Base-by-base conservation (phyloP, 2,329 filamentous ascomycete genomes). In the Zopfia rhizophila region DNA sequence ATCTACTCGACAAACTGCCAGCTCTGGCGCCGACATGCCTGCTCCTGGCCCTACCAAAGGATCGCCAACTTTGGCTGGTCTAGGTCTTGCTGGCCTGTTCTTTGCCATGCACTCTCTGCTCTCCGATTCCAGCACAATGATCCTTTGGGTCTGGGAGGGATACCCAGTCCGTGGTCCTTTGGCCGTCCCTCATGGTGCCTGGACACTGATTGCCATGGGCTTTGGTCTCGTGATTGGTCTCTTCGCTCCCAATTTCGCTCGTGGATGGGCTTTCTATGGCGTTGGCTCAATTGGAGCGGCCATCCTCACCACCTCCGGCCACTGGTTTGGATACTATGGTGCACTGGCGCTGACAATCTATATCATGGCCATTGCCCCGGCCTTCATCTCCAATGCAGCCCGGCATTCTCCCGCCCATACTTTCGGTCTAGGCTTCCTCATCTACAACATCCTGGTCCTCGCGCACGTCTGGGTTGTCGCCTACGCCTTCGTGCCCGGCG, bases 391-490 rank as follows among this genome's bases (percentile, higher is more conserved):
- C 11, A 87, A 88, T 39, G 91, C 91, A 18, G 82, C 90, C 18
- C 87, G 87, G 64, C 88, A 90, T 68, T 87, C 80, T 38, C 91
- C 91, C 1, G 90, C 86, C 4, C 80, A 81, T 18, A 90, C 90
- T 0, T 99, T 99, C 67, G 94, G 93, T 3, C 69, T 95, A 11
- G 93, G 89, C 3, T 97, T 96, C 75, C 75, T 97, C 39, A 72
- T 96, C 36, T 99, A 97, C 78, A 96, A 97, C 72, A 81, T 97
- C 62, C 76, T 97, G 76, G 87, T 97, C 4, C 82, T 99, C n/a
- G 96, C 96, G 78, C 93, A 97, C 66, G 91, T 97, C 43, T 99
- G 94, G 94, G 89, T 97, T 24, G 94, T 99, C 8, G 94, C 94
- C 2, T 99, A 99, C 64, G 94, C 94, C 10, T 99, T 99, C 60